These are phyloP conservation scores for Ascomycota sp. DNA, from an alignment of 2,329 filamentous ascomycete genomes.

Conservation along the genomic window DNA sequence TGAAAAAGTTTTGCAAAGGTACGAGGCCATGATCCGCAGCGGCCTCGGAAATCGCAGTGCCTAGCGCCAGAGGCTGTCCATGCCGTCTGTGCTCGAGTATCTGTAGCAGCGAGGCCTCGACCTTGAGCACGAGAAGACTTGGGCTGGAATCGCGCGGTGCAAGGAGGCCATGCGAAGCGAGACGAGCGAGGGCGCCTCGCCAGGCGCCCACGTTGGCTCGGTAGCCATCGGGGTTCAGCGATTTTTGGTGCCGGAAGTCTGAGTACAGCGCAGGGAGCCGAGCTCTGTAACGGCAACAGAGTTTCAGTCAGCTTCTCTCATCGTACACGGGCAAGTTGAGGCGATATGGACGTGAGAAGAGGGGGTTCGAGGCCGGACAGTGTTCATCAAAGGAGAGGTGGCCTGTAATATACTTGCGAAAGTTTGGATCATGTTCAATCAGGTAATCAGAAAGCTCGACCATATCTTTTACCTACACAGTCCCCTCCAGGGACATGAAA, in stretches of 20 bases:
- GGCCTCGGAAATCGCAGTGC: slow-evolving; percentile 58
- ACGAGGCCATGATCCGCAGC: slow-evolving; percentile 49
- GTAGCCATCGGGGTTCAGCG: slow-evolving; percentile 71
- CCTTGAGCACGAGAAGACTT: slow-evolving; percentile 29
- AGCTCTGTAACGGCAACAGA: slow-evolving; percentile 26
- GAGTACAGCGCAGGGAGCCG: slow-evolving; percentile 75
- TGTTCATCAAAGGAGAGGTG: neutral
- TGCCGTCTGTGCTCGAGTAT: slow-evolving; percentile 58
- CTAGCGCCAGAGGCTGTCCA: slow-evolving; percentile 63
- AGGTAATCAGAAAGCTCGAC: slow-evolving; percentile 50
- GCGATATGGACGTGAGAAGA: too few species aligned
- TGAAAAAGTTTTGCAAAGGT: slow-evolving; percentile 47
- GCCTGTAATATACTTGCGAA: slow-evolving; percentile 25
- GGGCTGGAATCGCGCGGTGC: slow-evolving; percentile 18
- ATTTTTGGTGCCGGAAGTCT: slow-evolving; percentile 56
- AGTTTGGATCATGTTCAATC: slow-evolving; percentile 37
- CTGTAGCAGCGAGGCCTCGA: slow-evolving; percentile 43
- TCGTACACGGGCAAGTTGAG: neutral
- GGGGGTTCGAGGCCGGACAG: neutral
- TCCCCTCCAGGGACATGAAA: too few species aligned
- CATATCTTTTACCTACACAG: slow-evolving; percentile 18
- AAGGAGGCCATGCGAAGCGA: slow-evolving; percentile 39
- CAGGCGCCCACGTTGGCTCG: slow-evolving; percentile 61
- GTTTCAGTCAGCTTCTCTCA: neutral
- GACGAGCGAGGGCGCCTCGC: slow-evolving; percentile 52